Evolutionary conservation across 192 early-diverging fungal species (phyloP), one percentile per base, ranked within the genome.

Genomic region (Glomus cerebriforme): DNA sequence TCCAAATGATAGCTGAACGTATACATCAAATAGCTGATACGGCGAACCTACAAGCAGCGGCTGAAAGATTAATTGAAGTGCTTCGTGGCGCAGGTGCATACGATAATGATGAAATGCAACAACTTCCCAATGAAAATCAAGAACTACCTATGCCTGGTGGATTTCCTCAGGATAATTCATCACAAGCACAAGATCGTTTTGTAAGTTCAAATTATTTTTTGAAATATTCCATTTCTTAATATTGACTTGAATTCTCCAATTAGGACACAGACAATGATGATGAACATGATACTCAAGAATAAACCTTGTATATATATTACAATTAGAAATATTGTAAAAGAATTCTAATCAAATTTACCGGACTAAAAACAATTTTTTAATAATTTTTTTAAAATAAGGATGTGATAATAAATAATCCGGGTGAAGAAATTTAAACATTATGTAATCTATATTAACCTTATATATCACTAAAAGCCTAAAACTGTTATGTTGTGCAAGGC

Each of bases 11-110:
- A 34, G 35, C 37, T 26, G 66, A 68, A 43, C 66, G 66, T 26
- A 68, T 68, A n/a, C 31, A 68, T 39, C 66, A 68, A 68, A 68
- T 68, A 10, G 66, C 66, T 7, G 66, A 68, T 43, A 3, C 32
- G 9, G 32, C 66, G 31, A 68, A 68, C 9, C 32, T 68, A 37
- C 66, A 68, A 12, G 66, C 66, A n/a, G 66, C 66, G 22, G 66
- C 66, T 37, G 66, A 68, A n/a, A 68, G 66, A 39, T 24, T 68
- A 12, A 39, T 68, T 68, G 66, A 37, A 22, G 9, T 68, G 7
- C 35, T 68, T 34, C 22, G 29, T 0, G 66, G 66, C 24, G 3
- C 34, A 10, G 12, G 35, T 0, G 35, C 7, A n/a, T 9, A 68
- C 9, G 35, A 68, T 68, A 12, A 12, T 22, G 22, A 68, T 26